phyloP scores from a whole-genome alignment of 2,329 filamentous ascomycete genomes.

The Escovopsis sp. region DNA sequence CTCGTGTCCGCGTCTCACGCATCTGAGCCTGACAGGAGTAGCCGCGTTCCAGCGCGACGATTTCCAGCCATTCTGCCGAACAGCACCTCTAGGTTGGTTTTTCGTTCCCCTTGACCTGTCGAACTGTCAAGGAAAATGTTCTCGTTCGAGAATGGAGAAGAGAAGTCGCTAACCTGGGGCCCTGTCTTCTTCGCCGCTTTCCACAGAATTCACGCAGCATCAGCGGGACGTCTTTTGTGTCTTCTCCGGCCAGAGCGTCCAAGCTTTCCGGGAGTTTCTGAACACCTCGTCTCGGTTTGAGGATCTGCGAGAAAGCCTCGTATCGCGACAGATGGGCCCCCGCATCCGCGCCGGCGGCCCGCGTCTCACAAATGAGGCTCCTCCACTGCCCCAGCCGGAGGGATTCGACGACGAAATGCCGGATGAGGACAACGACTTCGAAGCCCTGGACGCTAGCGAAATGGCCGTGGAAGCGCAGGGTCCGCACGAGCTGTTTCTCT shows the following conservation, averaged over 20 bases:
- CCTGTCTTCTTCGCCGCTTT: too few species aligned
- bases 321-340: constrained; percentile 6
- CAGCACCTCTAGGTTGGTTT: constrained; percentile 54
- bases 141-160: too few species aligned
- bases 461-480: constrained; percentile 20
- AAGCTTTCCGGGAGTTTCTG: constrained; percentile 60
- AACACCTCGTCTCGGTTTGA: constrained; percentile 40
- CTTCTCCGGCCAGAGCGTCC: constrained; percentile 79
- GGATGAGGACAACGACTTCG: constrained; percentile 30
- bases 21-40: constrained; percentile 87
- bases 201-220: constrained; percentile 77
- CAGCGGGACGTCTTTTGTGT: constrained; percentile 95
- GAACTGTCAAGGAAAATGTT: too few species aligned
- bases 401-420: constrained; percentile 27
- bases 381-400: constrained; percentile 15
- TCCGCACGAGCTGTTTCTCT: constrained; percentile 11
- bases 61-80: constrained; percentile 70
- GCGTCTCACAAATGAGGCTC: constrained; percentile 7
- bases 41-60: constrained; percentile 79
- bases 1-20: constrained; percentile 80
- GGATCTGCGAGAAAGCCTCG: constrained; percentile 22
- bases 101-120: neutral
- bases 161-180: constrained; percentile 10
- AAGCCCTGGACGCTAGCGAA: constrained; percentile 23
- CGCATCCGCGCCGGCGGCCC: constrained; percentile 6